A percentile compares a stretch with the other conserved stretches of the same genome.
phyloP scores from a whole-genome alignment of 73 alveolate species.

The Paramecium biaurelia region DNA sequence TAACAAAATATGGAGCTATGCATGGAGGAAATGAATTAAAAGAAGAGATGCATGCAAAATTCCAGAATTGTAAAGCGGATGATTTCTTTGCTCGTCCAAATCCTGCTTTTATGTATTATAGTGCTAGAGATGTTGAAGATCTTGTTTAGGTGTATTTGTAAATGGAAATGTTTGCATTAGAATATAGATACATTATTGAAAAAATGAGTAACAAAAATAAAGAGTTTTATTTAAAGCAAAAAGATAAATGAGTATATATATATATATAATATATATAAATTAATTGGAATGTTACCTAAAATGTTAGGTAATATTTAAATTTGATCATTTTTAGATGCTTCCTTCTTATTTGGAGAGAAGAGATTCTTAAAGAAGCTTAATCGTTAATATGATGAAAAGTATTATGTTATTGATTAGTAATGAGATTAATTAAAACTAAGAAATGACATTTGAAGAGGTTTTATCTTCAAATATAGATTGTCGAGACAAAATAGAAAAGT shows the following conservation, averaged over 20 bases:
- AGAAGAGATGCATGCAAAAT: conserved; percentile 13
- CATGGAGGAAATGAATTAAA: conserved; percentile 21
- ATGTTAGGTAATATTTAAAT: conserved; percentile 6
- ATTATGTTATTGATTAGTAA: not conserved
- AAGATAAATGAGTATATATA: not conserved
- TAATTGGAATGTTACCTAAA: conserved; percentile 13
- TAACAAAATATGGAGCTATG: not conserved
- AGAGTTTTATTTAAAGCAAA: not conserved
- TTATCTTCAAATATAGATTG: not conserved
- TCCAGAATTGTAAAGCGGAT: not conserved
- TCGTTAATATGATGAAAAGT: not conserved
- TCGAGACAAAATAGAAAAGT: not conserved
- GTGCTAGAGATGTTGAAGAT: conserved; percentile 42
- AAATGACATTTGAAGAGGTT: not conserved
- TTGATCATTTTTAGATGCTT: not conserved
- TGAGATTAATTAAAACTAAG: not conserved
- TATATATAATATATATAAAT: not conserved
- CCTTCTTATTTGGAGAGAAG: conserved; percentile 45
- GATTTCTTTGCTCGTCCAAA: conserved; percentile 33
- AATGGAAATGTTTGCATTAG: not conserved
- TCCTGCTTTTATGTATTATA: not conserved
- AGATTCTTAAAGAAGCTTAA: conserved; percentile 12
- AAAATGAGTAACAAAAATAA: conserved; percentile 12
- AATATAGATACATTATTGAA: conserved; percentile 2
- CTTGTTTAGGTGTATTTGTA: conserved; percentile 5